These are phyloP conservation scores for Epicoccum nigrum DNA, from an alignment of 2,329 filamentous ascomycete genomes.

Conservation along the genomic window DNA sequence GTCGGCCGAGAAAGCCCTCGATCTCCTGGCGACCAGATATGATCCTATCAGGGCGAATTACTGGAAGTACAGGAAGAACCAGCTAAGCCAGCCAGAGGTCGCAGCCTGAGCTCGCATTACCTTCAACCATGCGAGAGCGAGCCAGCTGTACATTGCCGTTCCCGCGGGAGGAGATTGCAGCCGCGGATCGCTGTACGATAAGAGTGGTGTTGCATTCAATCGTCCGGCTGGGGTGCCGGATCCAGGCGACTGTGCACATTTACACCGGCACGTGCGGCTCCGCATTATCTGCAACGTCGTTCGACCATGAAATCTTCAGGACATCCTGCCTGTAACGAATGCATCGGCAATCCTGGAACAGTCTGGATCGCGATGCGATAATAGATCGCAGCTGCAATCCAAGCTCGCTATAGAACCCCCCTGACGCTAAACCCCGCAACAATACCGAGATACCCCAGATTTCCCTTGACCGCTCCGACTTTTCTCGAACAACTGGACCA, in stretches of 20 bases:
- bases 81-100: conserved; percentile 34
- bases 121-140: conserved; percentile 2
- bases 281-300: conserved; percentile 17
- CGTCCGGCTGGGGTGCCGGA: conserved; percentile 32
- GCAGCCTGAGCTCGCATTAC: conserved; percentile 26
- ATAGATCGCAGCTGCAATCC: conserved; percentile 19
- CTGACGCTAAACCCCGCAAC: conserved; percentile 26
- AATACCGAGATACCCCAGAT: conserved; percentile 17
- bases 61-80: conserved; percentile 76
- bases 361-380: conserved; percentile 20
- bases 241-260: conserved; percentile 9
- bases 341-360: conserved; percentile 11
- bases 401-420: conserved; percentile 27
- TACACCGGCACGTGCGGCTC: conserved; percentile 21
- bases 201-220: conserved; percentile 18
- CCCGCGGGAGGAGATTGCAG: conserved; percentile 7
- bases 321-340: conserved; percentile 12
- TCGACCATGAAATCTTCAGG: conserved; percentile 1
- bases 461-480: conserved; percentile 21
- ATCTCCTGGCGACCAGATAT: conserved; percentile 80
- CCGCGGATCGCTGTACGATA: conserved; percentile 5
- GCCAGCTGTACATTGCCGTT: neutral
- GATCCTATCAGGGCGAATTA: conserved; percentile 91
- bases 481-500: conserved; percentile 28
- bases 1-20: conserved; percentile 72